These are phyloP conservation scores for Hymenoscyphus infarciens DNA, from an alignment of 2,329 filamentous ascomycete genomes.

Conservation along the genomic window DNA sequence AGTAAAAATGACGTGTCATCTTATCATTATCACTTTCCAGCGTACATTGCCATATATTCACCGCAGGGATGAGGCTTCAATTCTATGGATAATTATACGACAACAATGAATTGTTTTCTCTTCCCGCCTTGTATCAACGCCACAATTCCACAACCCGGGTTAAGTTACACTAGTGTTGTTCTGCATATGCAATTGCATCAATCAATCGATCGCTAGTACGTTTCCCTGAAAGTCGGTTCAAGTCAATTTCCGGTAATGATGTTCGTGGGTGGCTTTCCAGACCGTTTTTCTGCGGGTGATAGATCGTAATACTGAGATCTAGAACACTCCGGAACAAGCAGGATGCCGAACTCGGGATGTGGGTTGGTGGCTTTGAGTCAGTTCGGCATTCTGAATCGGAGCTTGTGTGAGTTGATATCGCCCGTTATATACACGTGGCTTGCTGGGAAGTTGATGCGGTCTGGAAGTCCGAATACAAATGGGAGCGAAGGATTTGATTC, in stretches of 20 bases:
- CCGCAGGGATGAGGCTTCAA: not conserved
- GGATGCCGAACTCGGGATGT: not conserved
- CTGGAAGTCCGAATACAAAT: not conserved
- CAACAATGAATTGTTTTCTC: not conserved
- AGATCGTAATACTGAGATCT: not conserved
- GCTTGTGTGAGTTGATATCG: no score
- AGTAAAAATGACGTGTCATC: no score
- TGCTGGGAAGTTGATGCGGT: not conserved
- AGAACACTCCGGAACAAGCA: not conserved
- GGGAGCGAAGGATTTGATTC: not conserved
- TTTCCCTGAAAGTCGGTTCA: not conserved
- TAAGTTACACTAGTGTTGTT: no score
- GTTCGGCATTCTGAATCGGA: not conserved
- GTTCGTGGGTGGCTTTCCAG: not conserved
- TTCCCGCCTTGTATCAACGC: not conserved
- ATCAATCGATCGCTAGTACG: not conserved
- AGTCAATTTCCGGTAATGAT: not conserved
- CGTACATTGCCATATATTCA: not conserved
- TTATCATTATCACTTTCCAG: no score
- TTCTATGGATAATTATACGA: not conserved
- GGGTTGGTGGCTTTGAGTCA: not conserved
- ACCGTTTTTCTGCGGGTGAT: slow-evolving; percentile 2
- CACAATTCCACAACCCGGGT: not conserved
- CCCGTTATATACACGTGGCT: not conserved
- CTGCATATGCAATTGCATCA: not conserved